Conservation (phyloP, 106 monocot species). For the Allium sativum region DNA sequence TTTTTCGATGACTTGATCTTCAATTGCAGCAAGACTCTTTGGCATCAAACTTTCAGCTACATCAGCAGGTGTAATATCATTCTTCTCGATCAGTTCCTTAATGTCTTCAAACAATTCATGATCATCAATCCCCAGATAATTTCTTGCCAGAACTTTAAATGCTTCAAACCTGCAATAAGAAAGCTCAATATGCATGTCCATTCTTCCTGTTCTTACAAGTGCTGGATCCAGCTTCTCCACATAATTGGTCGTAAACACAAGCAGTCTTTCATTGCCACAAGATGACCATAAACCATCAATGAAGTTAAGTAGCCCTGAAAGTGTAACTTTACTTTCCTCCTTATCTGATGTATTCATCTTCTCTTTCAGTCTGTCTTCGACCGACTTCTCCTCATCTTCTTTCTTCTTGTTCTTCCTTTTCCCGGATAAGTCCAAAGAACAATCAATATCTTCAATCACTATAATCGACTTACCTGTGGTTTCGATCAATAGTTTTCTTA, state of each 20-base stretch:
- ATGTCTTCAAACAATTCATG: conserved; percentile 12
- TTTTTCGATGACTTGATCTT: background rate
- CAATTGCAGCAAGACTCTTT: conserved; percentile 1
- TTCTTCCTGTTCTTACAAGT: conserved; percentile 22
- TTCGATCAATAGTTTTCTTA: conserved; percentile 22
- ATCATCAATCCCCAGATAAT: conserved; percentile 11
- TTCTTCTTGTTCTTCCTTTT: background rate
- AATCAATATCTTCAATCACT: conserved; percentile 14
- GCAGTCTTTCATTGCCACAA: conserved; percentile 22
- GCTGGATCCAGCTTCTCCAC: conserved; percentile 25
- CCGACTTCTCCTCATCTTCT: background rate
- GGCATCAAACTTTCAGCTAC: conserved; percentile 23
- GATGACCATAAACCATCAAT: conserved; percentile 28
- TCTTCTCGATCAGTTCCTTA: conserved; percentile 6
- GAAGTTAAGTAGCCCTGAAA: conserved; percentile 30
- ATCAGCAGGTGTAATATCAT: conserved; percentile 17
- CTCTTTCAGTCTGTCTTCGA: conserved; percentile 1
- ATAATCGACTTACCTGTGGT: conserved; percentile 16
- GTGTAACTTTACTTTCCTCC: conserved; percentile 13
- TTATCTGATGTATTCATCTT: background rate
- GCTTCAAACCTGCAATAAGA: conserved; percentile 21
- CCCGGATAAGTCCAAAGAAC: conserved; percentile 13
- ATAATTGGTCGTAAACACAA: conserved; percentile 25
- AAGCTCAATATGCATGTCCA: conserved; percentile 27
- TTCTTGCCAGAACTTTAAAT: conserved; percentile 21